Base-by-base conservation (phyloP, 2,329 filamentous ascomycete species). In the Xylariaceae sp. region DNA sequence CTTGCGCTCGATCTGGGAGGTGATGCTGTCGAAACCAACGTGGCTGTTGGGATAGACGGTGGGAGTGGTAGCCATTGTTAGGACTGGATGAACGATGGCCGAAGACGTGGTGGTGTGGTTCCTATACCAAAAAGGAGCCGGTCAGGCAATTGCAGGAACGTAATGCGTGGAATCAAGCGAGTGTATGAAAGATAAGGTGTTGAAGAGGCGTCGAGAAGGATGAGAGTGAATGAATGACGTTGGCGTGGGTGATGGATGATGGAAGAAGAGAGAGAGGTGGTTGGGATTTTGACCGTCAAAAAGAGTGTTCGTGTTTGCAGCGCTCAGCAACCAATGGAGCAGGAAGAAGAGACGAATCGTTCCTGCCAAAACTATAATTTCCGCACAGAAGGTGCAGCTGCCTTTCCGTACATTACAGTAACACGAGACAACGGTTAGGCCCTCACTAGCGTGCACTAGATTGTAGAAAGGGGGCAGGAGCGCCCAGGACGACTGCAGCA, bases 11-110 rank as follows among this genome's bases (percentile, higher is more conserved):
- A 99, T 99, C 83, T 99, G 94, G 69, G 88, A 92, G 71, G 94
- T 99, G 84, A 99, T 99, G 82, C 92, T 97, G 83, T 99, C 94
- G 82, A 99, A 99, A 86, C 94, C 94, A 77, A 99, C 94, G 84
- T 97, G 94, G 88, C 88, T 96, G 77, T 94, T 88, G 73, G 94
- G 94, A 79, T 90, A 94, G 75, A 88, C 85, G 73, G 86, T 86
- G 72, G 85, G 80, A 73, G 86, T 74, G 72, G 88, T 74, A 72
- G 88, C 85, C 84, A 89, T 88, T 75, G 79, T 79, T 73, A 59
- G 56, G 55, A 56, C 69, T 65, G 59, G 63, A 65, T 70, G 23
- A 69, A 67, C 64, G 57, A 69, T 63, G 62, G 62, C 50, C 48
- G 47, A 59, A 55, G 62, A 66, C 70, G 69, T 67, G 23, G 23